These are phyloP conservation scores for Colletotrichum caudatum DNA, from an alignment of 2,329 filamentous ascomycete species.

Conservation along the genomic window DNA sequence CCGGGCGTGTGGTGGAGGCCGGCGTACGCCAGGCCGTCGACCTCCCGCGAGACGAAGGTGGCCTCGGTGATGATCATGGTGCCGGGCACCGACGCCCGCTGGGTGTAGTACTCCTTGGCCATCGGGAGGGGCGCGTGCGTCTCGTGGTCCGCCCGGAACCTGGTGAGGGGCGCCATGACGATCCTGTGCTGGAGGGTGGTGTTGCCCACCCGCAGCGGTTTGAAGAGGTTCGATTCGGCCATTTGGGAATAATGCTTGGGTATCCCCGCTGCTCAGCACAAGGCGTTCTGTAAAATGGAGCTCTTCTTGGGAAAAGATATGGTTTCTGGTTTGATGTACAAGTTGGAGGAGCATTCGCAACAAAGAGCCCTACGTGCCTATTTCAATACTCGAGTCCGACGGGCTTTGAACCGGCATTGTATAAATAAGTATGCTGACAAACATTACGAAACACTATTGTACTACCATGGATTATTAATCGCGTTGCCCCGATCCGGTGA, in stretches of 20 bases:
- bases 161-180: background rate
- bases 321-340: background rate
- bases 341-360: background rate
- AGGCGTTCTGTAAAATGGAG: background rate
- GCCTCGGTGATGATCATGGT: slow-evolving; percentile 59
- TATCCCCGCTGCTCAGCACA: background rate
- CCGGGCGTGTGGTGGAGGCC: background rate
- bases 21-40: slow-evolving; percentile 46
- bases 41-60: slow-evolving; percentile 54
- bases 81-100: slow-evolving; percentile 56
- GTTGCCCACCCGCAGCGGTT: background rate
- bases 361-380: background rate
- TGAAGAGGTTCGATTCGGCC: background rate
- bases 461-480: background rate
- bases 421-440: rapidly evolving
- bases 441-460: background rate
- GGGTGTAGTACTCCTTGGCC: slow-evolving; percentile 56
- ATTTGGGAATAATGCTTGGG: background rate
- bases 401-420: background rate
- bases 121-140: slow-evolving; percentile 33
- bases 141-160: background rate
- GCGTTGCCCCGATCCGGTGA: too few relatives aligned
- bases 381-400: background rate
- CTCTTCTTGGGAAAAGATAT: too few relatives aligned
- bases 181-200: background rate